A percentile compares a stretch with the other conserved stretches of the same genome.
These are phyloP conservation scores for Vitis hybrid DNA, from an alignment of 177 flowering plant species.

Conservation along the genomic window DNA sequence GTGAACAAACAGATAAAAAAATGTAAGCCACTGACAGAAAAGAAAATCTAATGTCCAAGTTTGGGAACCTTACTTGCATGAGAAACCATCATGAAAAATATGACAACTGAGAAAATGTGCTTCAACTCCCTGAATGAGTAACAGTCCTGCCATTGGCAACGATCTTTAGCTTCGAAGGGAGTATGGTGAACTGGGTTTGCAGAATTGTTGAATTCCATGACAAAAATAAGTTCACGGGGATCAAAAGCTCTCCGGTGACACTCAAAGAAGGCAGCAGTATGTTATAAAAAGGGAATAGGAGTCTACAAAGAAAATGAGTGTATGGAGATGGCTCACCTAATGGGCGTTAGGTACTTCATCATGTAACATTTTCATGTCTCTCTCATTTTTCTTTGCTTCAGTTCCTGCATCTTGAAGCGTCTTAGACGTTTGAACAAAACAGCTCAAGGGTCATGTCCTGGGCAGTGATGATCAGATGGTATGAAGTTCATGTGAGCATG, in stretches of 20 bases:
- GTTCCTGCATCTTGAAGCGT: conserved; percentile 9
- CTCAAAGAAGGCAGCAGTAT: neutral
- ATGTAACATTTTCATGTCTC: neutral
- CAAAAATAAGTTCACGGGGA: neutral
- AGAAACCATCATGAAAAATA: neutral
- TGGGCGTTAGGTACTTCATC: conserved; percentile 5
- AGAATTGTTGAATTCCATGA: neutral
- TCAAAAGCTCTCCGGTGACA: neutral
- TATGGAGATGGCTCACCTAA: conserved; percentile 8
- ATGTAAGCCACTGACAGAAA: neutral
- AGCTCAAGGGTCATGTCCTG: conserved; percentile 2
- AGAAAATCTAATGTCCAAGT: no score
- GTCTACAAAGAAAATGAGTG: neutral
- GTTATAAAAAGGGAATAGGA: neutral
- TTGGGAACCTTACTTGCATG: no score
- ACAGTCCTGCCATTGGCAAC: neutral
- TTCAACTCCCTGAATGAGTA: neutral
- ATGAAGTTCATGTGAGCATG: no score
- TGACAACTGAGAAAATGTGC: neutral
- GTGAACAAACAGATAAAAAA: neutral
- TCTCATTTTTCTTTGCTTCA: neutral
- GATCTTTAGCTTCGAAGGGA: neutral
- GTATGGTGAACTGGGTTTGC: neutral
- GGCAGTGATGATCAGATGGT: neutral
- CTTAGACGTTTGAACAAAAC: conserved; percentile 2